Evolutionary conservation across 2,329 filamentous ascomycete genomes (phyloP).

Genomic region (Cladorrhinum sp.): DNA sequence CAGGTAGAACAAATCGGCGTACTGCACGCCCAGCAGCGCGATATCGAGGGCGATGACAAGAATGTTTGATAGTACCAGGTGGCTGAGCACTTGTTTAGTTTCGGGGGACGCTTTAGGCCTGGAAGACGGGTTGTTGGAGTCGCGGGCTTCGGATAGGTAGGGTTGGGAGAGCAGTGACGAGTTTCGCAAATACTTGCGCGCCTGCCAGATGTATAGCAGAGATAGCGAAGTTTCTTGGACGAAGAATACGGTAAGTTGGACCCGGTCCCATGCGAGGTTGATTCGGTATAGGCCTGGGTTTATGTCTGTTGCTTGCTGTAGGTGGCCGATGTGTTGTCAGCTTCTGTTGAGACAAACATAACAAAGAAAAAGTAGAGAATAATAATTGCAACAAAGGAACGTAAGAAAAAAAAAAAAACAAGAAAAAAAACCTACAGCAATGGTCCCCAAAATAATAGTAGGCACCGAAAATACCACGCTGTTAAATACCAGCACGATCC

Average conservation of each 20-base stretch:
- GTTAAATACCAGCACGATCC: constrained; percentile 26
- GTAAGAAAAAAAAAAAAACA: background rate
- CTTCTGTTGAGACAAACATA: too few relatives aligned
- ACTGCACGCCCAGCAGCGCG: constrained; percentile 37
- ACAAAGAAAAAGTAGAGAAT: background rate
- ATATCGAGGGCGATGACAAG: constrained; percentile 40
- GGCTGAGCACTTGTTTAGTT: constrained; percentile 26
- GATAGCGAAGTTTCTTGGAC: constrained; percentile 32
- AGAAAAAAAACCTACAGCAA: constrained; percentile 23
- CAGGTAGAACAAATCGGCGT: constrained; percentile 36
- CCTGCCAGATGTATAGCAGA: constrained; percentile 31
- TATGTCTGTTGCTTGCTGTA: constrained; percentile 26
- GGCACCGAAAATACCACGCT: constrained; percentile 31
- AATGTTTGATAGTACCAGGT: constrained; percentile 38
- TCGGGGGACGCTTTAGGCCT: constrained; percentile 1
- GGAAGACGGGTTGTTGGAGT: background rate
- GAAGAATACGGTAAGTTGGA: constrained; percentile 34
- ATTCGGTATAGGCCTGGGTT: constrained; percentile 25
- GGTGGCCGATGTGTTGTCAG: background rate
- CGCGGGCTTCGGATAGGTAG: background rate
- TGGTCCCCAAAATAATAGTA: constrained; percentile 30
- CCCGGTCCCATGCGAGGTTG: constrained; percentile 31
- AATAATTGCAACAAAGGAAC: background rate
- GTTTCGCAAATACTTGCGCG: constrained; percentile 19
- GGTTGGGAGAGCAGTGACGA: constrained; percentile 8